These are phyloP conservation scores for Russula sp. DNA, from an alignment of 768 basidiomycete species.

Conservation along the genomic window DNA sequence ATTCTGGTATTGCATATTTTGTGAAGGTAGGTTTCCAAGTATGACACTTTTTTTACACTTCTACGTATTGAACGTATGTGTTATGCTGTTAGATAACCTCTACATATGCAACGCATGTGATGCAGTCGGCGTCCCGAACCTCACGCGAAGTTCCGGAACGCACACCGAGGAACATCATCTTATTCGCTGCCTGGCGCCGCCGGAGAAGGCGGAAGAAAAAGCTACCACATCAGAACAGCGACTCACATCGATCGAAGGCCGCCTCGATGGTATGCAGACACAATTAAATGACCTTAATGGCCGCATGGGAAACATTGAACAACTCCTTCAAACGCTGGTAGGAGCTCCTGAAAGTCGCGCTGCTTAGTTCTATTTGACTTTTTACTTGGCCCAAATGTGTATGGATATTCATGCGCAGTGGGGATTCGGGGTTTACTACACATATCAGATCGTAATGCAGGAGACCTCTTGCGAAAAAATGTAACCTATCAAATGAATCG, in stretches of 20 bases:
- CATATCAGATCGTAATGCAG: not conserved
- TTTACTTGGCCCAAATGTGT: not conserved
- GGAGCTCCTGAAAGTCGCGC: not conserved
- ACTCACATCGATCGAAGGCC: constrained; percentile 7
- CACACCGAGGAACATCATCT: constrained; percentile 15
- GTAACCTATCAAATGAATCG: not conserved
- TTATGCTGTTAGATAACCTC: constrained; percentile 10
- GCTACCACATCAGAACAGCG: not conserved
- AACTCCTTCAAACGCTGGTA: constrained; percentile 2
- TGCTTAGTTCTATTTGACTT: not conserved
- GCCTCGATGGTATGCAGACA: not conserved
- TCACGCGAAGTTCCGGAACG: constrained; percentile 2
- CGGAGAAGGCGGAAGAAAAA: not conserved
- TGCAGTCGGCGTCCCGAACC: not conserved
- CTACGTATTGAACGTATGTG: not conserved
- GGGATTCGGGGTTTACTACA: not conserved
- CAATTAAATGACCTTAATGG: not conserved
- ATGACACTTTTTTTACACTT: not conserved
- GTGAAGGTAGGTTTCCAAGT: constrained; percentile 27
- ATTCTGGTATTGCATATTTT: constrained; percentile 38
- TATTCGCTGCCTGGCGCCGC: constrained; percentile 19
- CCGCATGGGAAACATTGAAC: constrained; percentile 4
- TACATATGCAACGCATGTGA: constrained; percentile 13
- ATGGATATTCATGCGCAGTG: not conserved
- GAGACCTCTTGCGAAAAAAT: not conserved